Evolutionary conservation across 768 basidiomycete genomes (phyloP).

Genomic region (Tulasnella sp.): DNA sequence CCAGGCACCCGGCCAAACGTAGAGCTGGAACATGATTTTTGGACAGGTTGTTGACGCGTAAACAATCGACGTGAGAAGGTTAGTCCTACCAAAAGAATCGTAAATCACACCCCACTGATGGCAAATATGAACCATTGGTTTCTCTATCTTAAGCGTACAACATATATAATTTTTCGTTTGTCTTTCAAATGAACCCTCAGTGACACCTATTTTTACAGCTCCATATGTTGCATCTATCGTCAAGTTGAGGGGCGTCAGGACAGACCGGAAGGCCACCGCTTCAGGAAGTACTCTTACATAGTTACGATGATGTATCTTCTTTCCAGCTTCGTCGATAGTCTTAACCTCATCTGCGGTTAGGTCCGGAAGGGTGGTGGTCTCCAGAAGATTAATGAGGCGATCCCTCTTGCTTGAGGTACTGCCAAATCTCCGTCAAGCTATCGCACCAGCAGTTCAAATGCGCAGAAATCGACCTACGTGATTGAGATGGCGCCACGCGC

Average conservation of each 20-base stretch:
- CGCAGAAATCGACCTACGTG: background rate
- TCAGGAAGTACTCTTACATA: background rate
- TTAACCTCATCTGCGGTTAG: background rate
- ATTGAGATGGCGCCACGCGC: constrained; percentile 1
- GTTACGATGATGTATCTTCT: constrained; percentile 8
- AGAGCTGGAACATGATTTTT: constrained; percentile 40
- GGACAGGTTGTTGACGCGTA: background rate
- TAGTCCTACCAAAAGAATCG: background rate
- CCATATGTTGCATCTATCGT: background rate
- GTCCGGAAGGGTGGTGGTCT: constrained; percentile 11
- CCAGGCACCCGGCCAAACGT: constrained; percentile 71
- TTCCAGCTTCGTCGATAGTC: constrained; percentile 2
- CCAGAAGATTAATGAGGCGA: background rate
- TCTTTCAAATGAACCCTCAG: background rate
- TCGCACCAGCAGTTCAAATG: background rate
- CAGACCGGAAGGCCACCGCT: background rate
- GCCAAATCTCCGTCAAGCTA: background rate
- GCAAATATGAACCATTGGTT: background rate
- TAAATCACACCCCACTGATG: background rate
- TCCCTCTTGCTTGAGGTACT: constrained; percentile 21
- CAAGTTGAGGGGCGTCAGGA: background rate
- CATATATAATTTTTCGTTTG: background rate
- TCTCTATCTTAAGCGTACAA: background rate
- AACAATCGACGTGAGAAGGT: constrained; percentile 20
- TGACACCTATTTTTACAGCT: background rate